Percentiles rank a stretch among this genome's conserved stretches.
Conservation (phyloP, 2,329 filamentous ascomycete species). For the Phyllosticta capitalensis region DNA sequence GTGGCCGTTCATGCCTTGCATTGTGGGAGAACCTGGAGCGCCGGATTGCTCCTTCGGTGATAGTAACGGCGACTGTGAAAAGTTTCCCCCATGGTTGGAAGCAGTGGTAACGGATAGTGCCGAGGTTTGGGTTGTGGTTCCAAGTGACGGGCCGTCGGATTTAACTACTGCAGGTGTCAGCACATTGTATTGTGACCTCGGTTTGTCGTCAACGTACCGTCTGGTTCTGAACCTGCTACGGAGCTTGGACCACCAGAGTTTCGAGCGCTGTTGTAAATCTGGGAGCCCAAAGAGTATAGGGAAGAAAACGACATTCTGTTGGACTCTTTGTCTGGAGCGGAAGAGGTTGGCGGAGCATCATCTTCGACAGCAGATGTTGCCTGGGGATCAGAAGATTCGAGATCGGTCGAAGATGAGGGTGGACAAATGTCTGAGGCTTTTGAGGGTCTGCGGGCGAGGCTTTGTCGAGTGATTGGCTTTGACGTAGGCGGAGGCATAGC, state of each 20-base stretch:
- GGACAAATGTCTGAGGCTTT: constrained; percentile 29
- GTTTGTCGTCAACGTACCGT: constrained; percentile 23
- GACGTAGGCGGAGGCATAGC: constrained; percentile 51
- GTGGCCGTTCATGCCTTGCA: not conserved
- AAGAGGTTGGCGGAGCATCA: constrained; percentile 33
- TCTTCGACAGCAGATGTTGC: constrained; percentile 41
- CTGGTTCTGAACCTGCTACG: constrained; percentile 34
- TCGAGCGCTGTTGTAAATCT: constrained; percentile 44
- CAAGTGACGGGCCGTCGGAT: constrained; percentile 19
- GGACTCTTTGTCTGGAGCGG: constrained; percentile 35
- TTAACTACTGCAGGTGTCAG: constrained; percentile 18
- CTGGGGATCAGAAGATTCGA: constrained; percentile 12
- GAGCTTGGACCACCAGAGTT: constrained; percentile 39
- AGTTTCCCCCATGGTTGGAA: constrained; percentile 32
- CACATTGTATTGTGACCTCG: not conserved
- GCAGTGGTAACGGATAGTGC: constrained; percentile 34
- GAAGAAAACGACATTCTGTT: constrained; percentile 67
- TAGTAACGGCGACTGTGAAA: constrained; percentile 30
- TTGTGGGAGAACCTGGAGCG: not conserved
- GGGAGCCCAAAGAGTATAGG: constrained; percentile 59
- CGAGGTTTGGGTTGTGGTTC: constrained; percentile 36
- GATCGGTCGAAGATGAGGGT: constrained; percentile 26
- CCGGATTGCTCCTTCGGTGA: constrained; percentile 22
- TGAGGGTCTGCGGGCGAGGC: constrained; percentile 31
- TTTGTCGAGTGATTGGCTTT: constrained; percentile 34